A percentile compares a stretch with the other conserved stretches of the same genome.
Conservation (phyloP, 2,329 filamentous ascomycete species). For the Phialophora expanda region DNA sequence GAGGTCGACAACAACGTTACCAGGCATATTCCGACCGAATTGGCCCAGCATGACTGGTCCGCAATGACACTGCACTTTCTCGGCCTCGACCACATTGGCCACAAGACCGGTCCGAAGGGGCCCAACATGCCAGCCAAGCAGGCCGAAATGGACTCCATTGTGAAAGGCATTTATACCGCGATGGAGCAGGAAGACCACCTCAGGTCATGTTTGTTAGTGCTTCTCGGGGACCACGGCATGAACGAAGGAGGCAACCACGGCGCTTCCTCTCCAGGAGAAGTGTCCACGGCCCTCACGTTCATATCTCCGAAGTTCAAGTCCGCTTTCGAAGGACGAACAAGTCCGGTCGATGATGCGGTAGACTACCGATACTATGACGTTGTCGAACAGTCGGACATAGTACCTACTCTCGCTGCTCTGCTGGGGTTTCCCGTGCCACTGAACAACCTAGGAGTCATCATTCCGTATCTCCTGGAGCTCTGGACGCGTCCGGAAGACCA, state of each 20-base stretch:
- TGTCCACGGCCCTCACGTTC: conserved; percentile 89
- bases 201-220: conserved; percentile 76
- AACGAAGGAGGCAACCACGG: conserved; percentile 98
- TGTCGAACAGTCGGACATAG: conserved; percentile 94
- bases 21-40: conserved; percentile 78
- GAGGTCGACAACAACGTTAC: conserved; percentile 99
- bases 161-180: conserved; percentile 74
- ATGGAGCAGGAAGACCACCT: conserved; percentile 75
- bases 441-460: conserved; percentile 88
- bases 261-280: conserved; percentile 90
- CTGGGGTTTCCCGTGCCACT: conserved; percentile 85
- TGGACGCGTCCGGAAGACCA: conserved; percentile 68
- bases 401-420: conserved; percentile 83
- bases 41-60: conserved; percentile 82
- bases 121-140: conserved; percentile 94
- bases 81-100: conserved; percentile 94
- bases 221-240: conserved; percentile 98
- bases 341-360: conserved; percentile 57
- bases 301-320: conserved; percentile 78
- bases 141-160: conserved; percentile 86
- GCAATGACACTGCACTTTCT: conserved; percentile 94
- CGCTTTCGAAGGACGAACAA: conserved; percentile 53
- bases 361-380: conserved; percentile 83
- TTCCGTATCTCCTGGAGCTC: conserved; percentile 76
- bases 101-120: conserved; percentile 88